A percentile compares a stretch with the other conserved stretches of the same genome.
Conservation (phyloP, 805 yeast species). For the Metschnikowia shivogae region DNA sequence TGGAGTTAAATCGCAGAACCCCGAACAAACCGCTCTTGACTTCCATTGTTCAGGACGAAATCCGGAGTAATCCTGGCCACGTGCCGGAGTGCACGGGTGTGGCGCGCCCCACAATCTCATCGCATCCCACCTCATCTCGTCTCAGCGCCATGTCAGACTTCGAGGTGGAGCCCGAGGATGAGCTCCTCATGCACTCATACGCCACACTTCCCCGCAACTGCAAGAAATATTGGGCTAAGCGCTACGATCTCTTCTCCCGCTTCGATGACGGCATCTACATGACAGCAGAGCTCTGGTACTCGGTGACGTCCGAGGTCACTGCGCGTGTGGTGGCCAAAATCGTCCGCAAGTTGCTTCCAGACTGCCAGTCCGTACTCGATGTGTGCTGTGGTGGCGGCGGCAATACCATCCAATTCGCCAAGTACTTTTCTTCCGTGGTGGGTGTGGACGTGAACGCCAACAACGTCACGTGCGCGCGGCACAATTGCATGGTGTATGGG, state of each 20-base stretch:
- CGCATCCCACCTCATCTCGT: background rate
- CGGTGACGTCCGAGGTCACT: slow-evolving; percentile 79
- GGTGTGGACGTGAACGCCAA: slow-evolving; percentile 60
- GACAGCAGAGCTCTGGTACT: slow-evolving; percentile 75
- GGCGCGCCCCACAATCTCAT: background rate
- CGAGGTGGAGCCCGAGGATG: slow-evolving; percentile 19
- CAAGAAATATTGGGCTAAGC: slow-evolving; percentile 56
- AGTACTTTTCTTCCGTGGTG: slow-evolving; percentile 49
- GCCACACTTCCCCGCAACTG: slow-evolving; percentile 38
- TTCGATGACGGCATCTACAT: slow-evolving; percentile 67
- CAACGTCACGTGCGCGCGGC: slow-evolving; percentile 61
- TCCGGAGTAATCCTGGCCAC: no score
- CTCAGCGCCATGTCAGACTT: slow-evolving; percentile 6
- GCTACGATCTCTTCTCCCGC: slow-evolving; percentile 57
- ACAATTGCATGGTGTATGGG: slow-evolving; percentile 63
- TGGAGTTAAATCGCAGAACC: slow-evolving; percentile 37
- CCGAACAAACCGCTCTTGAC: no score
- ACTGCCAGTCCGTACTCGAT: slow-evolving; percentile 50
- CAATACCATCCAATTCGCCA: slow-evolving; percentile 72
- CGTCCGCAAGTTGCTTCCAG: slow-evolving; percentile 48
- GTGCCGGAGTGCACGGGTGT: background rate
- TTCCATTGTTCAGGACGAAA: no score
- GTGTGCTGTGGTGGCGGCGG: slow-evolving; percentile 90
- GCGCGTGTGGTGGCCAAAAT: slow-evolving; percentile 60
- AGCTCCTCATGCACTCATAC: slow-evolving; percentile 35